Evolutionary conservation across 2,329 filamentous ascomycete species (phyloP).

Genomic region (Neobulgaria alba): DNA sequence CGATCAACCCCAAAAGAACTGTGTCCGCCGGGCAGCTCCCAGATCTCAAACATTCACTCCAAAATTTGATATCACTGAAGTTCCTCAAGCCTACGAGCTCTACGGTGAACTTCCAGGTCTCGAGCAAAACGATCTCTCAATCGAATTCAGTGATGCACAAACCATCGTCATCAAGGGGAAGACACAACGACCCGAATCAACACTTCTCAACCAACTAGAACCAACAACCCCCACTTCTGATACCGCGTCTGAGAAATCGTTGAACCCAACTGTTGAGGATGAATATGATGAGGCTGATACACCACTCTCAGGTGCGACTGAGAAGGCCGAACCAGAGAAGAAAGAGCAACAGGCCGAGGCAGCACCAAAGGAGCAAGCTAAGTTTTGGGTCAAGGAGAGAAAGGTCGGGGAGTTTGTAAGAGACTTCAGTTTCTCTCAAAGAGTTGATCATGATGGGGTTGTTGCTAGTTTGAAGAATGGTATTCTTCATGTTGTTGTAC

Average conservation of each 20-base stretch:
- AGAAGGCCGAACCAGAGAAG: constrained; percentile 2
- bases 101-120: constrained; percentile 72
- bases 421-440: constrained; percentile 56
- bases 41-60: constrained; percentile 50
- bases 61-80: constrained; percentile 70
- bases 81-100: constrained; percentile 59
- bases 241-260: constrained; percentile 24
- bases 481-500: constrained; percentile 52
- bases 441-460: constrained; percentile 54
- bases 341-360: constrained; percentile 14
- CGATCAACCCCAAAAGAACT: constrained; percentile 31
- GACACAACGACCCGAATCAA: constrained; percentile 43
- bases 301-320: constrained; percentile 8
- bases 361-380: constrained; percentile 26
- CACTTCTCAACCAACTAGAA: not conserved
- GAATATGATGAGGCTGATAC: constrained; percentile 16
- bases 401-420: constrained; percentile 58
- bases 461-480: constrained; percentile 55
- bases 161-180: constrained; percentile 60
- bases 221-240: not conserved
- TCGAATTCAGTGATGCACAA: constrained; percentile 71
- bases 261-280: constrained; percentile 13
- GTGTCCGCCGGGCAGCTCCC: constrained; percentile 21
- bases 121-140: constrained; percentile 59
- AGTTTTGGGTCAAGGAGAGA: constrained; percentile 64